Percentiles rank a stretch among this genome's conserved stretches.
phyloP scores from a whole-genome alignment of 1,284 basidiomycete genomes.

The Cryptococcus jaspeensis region DNA sequence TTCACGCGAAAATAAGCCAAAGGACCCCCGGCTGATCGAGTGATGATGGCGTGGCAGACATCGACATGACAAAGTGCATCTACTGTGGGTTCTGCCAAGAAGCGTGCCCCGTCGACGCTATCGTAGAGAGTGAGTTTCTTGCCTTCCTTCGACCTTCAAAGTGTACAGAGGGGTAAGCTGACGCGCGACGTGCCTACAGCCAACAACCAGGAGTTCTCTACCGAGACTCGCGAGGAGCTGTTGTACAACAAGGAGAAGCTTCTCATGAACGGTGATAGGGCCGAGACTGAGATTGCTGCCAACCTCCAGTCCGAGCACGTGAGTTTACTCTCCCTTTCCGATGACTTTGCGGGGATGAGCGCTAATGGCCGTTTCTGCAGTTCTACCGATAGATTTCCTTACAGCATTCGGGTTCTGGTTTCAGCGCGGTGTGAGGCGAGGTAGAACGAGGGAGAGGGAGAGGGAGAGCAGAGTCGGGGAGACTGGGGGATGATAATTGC shows the following conservation, averaged over 20 bases:
- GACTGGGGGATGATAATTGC: too few relatives aligned
- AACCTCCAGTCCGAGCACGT: slow-evolving; percentile 70
- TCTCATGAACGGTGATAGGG: slow-evolving; percentile 89
- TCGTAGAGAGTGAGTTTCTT: slow-evolving; percentile 84
- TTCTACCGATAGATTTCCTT: slow-evolving; percentile 15
- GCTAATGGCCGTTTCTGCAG: neutral
- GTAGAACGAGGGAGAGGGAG: too few relatives aligned
- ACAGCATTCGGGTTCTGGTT: too few relatives aligned
- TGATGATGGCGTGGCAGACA: slow-evolving; percentile 59
- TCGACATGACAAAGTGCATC: slow-evolving; percentile 91
- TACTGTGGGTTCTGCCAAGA: slow-evolving; percentile 99
- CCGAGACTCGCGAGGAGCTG: slow-evolving; percentile 96
- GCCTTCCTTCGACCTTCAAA: neutral
- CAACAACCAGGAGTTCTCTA: slow-evolving; percentile 94
- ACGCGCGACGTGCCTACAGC: slow-evolving; percentile 55
- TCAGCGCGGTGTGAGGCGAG: too few relatives aligned
- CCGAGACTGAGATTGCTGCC: slow-evolving; percentile 94
- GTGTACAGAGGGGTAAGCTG: neutral
- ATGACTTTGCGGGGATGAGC: neutral
- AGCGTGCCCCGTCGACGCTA: slow-evolving; percentile 98
- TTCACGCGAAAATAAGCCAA: slow-evolving; percentile 4
- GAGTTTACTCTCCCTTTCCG: slow-evolving; percentile 12
- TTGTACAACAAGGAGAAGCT: slow-evolving; percentile 98
- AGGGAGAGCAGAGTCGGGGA: too few relatives aligned
- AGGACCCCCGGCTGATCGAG: neutral